These are phyloP conservation scores for Elsinoe australis DNA, from an alignment of 2,329 filamentous ascomycete genomes.

Conservation along the genomic window DNA sequence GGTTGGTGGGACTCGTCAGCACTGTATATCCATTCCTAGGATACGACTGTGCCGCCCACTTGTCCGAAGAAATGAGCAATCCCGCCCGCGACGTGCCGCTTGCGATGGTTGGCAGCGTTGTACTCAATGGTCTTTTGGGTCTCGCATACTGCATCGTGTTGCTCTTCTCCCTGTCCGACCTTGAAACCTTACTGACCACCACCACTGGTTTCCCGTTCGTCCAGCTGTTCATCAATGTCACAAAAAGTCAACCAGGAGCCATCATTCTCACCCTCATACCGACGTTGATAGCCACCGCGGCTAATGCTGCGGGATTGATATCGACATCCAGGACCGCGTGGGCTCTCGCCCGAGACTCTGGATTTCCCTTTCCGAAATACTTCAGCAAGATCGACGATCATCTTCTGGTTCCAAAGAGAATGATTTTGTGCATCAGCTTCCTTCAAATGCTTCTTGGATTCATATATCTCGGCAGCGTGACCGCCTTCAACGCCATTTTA, in stretches of 20 bases:
- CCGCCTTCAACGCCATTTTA: constrained; percentile 38
- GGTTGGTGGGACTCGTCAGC: constrained; percentile 32
- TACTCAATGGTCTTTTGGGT: constrained; percentile 16
- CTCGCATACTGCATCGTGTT: constrained; percentile 22
- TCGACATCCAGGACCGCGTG: constrained; percentile 37
- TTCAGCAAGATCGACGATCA: constrained; percentile 32
- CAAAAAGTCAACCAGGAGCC: constrained; percentile 24
- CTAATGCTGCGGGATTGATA: constrained; percentile 30
- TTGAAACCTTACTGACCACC: constrained; percentile 25
- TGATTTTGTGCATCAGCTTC: constrained; percentile 23
- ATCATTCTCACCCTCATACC: constrained; percentile 31
- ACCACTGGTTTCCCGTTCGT: constrained; percentile 26
- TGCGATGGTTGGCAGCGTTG: constrained; percentile 1
- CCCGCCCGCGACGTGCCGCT: constrained; percentile 12
- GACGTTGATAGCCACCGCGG: constrained; percentile 27
- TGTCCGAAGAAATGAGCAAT: constrained; percentile 23
- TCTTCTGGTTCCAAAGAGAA: constrained; percentile 32
- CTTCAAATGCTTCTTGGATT: constrained; percentile 29
- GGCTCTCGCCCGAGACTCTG: constrained; percentile 38
- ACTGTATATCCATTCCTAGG: constrained; percentile 25
- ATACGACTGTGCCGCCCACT: constrained; percentile 39
- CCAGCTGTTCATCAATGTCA: constrained; percentile 27
- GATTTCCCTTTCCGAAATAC: constrained; percentile 33
- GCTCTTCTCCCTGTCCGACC: constrained; percentile 28
- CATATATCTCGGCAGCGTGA: constrained; percentile 38